These are phyloP conservation scores for Hypsizygus marmoreus DNA, from an alignment of 768 basidiomycete species.

Conservation along the genomic window DNA sequence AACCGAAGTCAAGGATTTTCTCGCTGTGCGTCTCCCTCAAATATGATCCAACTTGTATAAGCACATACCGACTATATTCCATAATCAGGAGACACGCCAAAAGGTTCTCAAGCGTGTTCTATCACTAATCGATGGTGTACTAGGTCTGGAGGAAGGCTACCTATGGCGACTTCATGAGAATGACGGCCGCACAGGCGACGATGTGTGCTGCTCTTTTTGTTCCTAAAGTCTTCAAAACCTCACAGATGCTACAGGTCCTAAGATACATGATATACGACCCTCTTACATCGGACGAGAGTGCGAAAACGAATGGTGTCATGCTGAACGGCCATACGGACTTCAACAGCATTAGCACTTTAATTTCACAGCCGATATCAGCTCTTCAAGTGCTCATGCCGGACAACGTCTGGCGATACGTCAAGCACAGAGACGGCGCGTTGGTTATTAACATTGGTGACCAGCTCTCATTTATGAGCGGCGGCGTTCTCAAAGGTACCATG, in stretches of 20 bases:
- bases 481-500: constrained; percentile 35
- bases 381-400: constrained; percentile 38
- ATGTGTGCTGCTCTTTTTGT: constrained; percentile 19
- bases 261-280: constrained; percentile 40
- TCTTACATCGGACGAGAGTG: constrained; percentile 27
- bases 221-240: background rate
- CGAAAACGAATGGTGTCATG: constrained; percentile 36
- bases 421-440: constrained; percentile 31
- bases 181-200: constrained; percentile 28
- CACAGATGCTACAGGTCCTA: constrained; percentile 22
- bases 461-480: constrained; percentile 35
- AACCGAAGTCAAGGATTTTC: constrained; percentile 30
- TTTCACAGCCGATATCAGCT: constrained; percentile 36
- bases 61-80: no score
- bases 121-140: constrained; percentile 30
- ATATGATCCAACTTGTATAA: no score
- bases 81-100: constrained; percentile 23
- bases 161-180: constrained; percentile 32
- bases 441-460: constrained; percentile 39
- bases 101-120: constrained; percentile 32
- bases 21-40: no score
- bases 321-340: constrained; percentile 37
- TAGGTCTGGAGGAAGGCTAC: constrained; percentile 32
- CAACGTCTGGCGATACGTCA: constrained; percentile 36
- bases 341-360: constrained; percentile 32